phyloP scores from a whole-genome alignment of 257 asterid species.

The Oldenlandia corymbosa region DNA sequence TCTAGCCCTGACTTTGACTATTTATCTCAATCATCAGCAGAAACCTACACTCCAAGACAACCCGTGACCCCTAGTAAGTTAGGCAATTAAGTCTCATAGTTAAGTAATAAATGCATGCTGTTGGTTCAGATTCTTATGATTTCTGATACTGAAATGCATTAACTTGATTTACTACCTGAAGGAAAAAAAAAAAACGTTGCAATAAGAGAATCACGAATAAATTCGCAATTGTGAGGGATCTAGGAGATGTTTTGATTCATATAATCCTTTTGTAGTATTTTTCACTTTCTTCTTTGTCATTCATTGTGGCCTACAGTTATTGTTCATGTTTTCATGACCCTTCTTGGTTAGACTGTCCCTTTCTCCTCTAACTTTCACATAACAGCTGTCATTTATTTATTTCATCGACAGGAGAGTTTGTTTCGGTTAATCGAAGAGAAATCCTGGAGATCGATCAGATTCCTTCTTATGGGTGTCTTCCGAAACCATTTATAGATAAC shows the following conservation, averaged over 20 bases:
- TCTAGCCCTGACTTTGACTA: slow-evolving; percentile 17
- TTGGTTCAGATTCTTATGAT: background rate
- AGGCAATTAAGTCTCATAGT: background rate
- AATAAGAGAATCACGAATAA: background rate
- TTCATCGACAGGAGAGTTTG: slow-evolving; percentile 12
- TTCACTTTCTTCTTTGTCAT: background rate
- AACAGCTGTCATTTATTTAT: slow-evolving; percentile 6
- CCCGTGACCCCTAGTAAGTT: slow-evolving; percentile 8
- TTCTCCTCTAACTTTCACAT: background rate
- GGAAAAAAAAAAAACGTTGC: background rate
- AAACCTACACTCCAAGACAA: slow-evolving; percentile 18
- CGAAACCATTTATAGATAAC: slow-evolving; percentile 13
- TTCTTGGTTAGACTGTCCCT: background rate
- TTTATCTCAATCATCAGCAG: slow-evolving; percentile 22
- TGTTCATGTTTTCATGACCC: background rate
- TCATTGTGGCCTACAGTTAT: background rate
- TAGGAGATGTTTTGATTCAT: background rate
- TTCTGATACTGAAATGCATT: background rate
- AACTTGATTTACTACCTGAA: background rate
- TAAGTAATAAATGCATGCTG: background rate
- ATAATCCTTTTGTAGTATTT: background rate
- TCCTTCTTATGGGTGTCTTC: slow-evolving; percentile 19
- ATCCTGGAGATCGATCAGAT: slow-evolving; percentile 20
- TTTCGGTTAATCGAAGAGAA: slow-evolving; percentile 11
- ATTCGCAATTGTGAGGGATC: background rate